A percentile compares a stretch with the other conserved stretches of the same genome.
These are phyloP conservation scores for Candida tallmaniae DNA, from an alignment of 805 yeast species.

Conservation along the genomic window DNA sequence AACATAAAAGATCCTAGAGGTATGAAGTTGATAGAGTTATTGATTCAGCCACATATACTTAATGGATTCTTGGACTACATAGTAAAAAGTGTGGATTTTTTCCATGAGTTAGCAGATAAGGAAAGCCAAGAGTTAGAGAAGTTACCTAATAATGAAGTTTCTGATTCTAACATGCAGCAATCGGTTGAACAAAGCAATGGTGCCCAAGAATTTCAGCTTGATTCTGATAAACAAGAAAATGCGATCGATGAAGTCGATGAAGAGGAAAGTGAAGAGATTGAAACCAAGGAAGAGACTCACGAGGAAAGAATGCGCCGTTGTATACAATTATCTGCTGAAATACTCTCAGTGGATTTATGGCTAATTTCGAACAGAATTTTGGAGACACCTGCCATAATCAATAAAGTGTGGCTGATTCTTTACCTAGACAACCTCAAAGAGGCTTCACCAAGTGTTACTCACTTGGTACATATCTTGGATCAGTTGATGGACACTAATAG, in stretches of 20 bases:
- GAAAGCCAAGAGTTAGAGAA: slow-evolving; percentile 19
- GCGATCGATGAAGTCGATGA: slow-evolving; percentile 4
- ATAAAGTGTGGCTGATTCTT: slow-evolving; percentile 39
- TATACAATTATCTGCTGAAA: slow-evolving; percentile 37
- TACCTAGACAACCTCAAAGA: slow-evolving; percentile 28
- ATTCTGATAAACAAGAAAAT: neutral
- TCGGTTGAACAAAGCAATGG: slow-evolving; percentile 1
- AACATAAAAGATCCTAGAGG: slow-evolving; percentile 32
- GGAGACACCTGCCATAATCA: slow-evolving; percentile 37
- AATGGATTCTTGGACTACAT: slow-evolving; percentile 65
- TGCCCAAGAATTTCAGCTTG: neutral
- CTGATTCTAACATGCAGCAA: slow-evolving; percentile 6
- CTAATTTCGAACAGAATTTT: slow-evolving; percentile 38
- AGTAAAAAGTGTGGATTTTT: slow-evolving; percentile 46
- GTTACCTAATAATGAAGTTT: slow-evolving; percentile 11
- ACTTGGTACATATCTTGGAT: slow-evolving; percentile 64
- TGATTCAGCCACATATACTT: slow-evolving; percentile 74
- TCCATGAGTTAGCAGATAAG: slow-evolving; percentile 23
- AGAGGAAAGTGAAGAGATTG: slow-evolving; percentile 11
- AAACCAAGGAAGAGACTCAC: slow-evolving; percentile 20
- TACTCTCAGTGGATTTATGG: slow-evolving; percentile 39
- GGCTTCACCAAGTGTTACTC: slow-evolving; percentile 35
- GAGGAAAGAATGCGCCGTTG: slow-evolving; percentile 33
- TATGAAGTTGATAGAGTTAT: slow-evolving; percentile 64
- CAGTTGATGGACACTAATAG: slow-evolving; percentile 66